Conservation (phyloP, 73 alveolate species). For the Effrenium voratum region DNA sequence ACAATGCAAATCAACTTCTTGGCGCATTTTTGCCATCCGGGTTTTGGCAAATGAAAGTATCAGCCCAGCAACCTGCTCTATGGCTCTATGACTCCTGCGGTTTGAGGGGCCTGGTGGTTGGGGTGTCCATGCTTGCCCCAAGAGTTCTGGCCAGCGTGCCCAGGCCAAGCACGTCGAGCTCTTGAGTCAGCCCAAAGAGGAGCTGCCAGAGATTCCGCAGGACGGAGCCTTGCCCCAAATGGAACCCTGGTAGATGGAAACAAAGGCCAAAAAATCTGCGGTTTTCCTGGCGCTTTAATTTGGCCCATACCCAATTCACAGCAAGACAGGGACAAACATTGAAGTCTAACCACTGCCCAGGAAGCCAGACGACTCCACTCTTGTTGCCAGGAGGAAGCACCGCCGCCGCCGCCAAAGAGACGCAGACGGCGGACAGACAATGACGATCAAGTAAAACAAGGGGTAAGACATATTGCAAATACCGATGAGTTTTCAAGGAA, state of each 20-base stretch:
- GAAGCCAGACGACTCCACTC: too few relatives aligned
- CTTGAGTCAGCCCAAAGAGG: constrained; percentile 15
- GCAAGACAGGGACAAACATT: neutral
- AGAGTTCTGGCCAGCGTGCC: too few relatives aligned
- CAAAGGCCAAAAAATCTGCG: neutral
- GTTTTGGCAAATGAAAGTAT: neutral
- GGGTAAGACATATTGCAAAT: too few relatives aligned
- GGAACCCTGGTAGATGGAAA: too few relatives aligned
- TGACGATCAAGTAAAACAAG: neutral
- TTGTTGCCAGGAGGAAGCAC: constrained; percentile 13
- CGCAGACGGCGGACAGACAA: constrained; percentile 12
- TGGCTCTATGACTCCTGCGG: neutral
- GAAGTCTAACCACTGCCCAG: too few relatives aligned
- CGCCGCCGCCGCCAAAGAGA: constrained; percentile 10
- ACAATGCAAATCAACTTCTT: neutral
- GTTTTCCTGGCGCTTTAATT: neutral
- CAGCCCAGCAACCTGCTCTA: neutral
- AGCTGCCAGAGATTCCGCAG: neutral
- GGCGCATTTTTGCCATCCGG: neutral
- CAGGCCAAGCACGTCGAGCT: constrained; percentile 77
- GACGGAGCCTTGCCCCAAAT: too few relatives aligned
- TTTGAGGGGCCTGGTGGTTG: neutral
- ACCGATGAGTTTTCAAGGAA: too few relatives aligned
- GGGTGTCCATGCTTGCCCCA: neutral
- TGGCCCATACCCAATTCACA: neutral